Conservation (phyloP, 225 moss, liverwort and hornwort genomes). For the Sphagnum contortum region DNA sequence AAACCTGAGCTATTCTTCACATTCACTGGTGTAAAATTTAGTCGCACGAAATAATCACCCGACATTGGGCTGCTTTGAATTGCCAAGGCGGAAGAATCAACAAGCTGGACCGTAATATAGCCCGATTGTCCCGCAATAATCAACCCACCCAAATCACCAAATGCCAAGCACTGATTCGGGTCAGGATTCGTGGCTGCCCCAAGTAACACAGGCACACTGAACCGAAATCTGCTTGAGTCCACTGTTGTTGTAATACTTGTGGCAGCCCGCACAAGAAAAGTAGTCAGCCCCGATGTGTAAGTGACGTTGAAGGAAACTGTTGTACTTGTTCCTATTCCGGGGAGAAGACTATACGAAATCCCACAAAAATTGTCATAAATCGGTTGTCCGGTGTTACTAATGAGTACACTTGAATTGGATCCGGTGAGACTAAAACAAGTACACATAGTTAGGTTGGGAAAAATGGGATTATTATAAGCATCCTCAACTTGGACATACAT, state of each 20-base stretch:
- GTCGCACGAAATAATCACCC: slow-evolving; percentile 23
- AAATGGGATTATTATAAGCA: slow-evolving; percentile 15
- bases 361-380: slow-evolving; percentile 18
- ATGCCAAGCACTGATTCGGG: slow-evolving; percentile 28
- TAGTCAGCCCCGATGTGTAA: slow-evolving; percentile 4
- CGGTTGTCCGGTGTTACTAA: slow-evolving; percentile 6
- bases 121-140: slow-evolving; percentile 35
- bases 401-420: slow-evolving; percentile 15
- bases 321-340: slow-evolving; percentile 10
- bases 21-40: slow-evolving; percentile 18
- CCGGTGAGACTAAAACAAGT: slow-evolving; percentile 12
- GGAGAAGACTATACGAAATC: slow-evolving; percentile 20
- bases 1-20: slow-evolving; percentile 15
- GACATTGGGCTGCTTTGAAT: slow-evolving; percentile 26
- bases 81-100: slow-evolving; percentile 35
- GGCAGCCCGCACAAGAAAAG: too few species aligned
- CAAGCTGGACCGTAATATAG: slow-evolving; percentile 24
- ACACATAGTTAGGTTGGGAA: slow-evolving; percentile 13
- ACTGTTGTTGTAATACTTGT: neutral
- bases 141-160: slow-evolving; percentile 49
- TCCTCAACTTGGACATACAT: slow-evolving; percentile 16
- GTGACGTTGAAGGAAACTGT: slow-evolving; percentile 19
- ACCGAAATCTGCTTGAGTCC: slow-evolving; percentile 17
- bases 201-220: slow-evolving; percentile 15
- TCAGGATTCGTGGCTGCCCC: slow-evolving; percentile 8